These are phyloP conservation scores for Ceratobasidium sp. DNA, from an alignment of 1,284 basidiomycete genomes.

Conservation along the genomic window DNA sequence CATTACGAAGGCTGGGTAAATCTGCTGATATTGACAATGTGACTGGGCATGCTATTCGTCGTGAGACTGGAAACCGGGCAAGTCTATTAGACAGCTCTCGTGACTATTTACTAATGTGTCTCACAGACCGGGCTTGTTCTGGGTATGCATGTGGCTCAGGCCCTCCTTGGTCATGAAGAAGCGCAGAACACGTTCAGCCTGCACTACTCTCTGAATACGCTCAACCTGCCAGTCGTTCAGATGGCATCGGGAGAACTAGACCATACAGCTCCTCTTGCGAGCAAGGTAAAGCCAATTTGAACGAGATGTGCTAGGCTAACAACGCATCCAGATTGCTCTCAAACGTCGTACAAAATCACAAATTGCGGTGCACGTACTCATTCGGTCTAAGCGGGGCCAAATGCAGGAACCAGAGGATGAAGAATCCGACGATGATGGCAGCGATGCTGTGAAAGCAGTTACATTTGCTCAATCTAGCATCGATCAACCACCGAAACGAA, in stretches of 20 bases:
- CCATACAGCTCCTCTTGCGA: neutral
- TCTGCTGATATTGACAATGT: neutral
- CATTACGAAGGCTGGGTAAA: neutral
- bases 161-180: neutral
- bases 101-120: neutral
- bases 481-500: too few species aligned
- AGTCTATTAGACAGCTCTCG: neutral
- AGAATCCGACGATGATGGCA: too few species aligned
- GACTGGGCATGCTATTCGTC: neutral
- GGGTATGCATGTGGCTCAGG: neutral
- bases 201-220: neutral
- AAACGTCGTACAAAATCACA: neutral
- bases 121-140: neutral
- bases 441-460: too few species aligned
- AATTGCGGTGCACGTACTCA: neutral
- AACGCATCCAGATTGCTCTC: neutral
- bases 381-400: too few species aligned
- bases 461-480: too few species aligned
- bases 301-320: neutral
- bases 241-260: neutral
- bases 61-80: neutral
- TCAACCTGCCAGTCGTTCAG: neutral
- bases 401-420: too few species aligned
- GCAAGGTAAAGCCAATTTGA: neutral
- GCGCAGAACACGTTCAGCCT: neutral